A percentile compares a stretch with the other conserved stretches of the same genome.
phyloP scores from a whole-genome alignment of 1,139 yeast genomes.

The Hemisphaericaspora xylofermentans region DNA sequence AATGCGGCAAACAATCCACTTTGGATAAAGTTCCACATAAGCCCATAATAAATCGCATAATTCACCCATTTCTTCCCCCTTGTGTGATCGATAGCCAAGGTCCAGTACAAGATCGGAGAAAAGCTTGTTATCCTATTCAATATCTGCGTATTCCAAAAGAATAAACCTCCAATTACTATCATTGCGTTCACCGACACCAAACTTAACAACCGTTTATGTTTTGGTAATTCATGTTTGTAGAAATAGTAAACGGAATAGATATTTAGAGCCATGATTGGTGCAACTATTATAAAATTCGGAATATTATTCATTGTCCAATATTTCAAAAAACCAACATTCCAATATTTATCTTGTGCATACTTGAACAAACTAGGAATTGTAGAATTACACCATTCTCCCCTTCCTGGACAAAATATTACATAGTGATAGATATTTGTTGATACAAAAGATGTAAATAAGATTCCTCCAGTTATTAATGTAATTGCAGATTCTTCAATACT shows the following conservation, averaged over 20 bases:
- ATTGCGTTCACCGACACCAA: constrained; percentile 37
- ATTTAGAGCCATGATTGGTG: constrained; percentile 57
- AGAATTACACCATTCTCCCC: constrained; percentile 74
- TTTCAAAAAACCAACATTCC: constrained; percentile 78
- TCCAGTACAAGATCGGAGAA: constrained; percentile 76
- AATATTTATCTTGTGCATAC: constrained; percentile 78
- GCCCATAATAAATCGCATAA: constrained; percentile 39
- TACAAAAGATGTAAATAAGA: constrained; percentile 48
- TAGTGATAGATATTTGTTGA: constrained; percentile 56
- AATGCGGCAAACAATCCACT: constrained; percentile 62
- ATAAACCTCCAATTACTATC: constrained; percentile 50
- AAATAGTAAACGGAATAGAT: constrained; percentile 32
- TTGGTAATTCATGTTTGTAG: constrained; percentile 32
- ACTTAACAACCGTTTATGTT: constrained; percentile 28
- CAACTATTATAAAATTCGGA: constrained; percentile 80
- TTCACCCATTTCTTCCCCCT: constrained; percentile 8
- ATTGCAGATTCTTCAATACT: constrained; percentile 18
- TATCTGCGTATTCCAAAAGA: constrained; percentile 83
- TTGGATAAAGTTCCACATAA: constrained; percentile 59
- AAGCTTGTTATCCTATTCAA: constrained; percentile 77
- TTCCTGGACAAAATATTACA: constrained; percentile 59
- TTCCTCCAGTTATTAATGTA: constrained; percentile 53
- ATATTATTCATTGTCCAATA: constrained; percentile 83
- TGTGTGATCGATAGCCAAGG: constrained; percentile 30
- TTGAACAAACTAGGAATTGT: constrained; percentile 61